phyloP scores from a whole-genome alignment of 192 early-diverging fungal genomes.

The Phlyctochytrium planicorne region DNA sequence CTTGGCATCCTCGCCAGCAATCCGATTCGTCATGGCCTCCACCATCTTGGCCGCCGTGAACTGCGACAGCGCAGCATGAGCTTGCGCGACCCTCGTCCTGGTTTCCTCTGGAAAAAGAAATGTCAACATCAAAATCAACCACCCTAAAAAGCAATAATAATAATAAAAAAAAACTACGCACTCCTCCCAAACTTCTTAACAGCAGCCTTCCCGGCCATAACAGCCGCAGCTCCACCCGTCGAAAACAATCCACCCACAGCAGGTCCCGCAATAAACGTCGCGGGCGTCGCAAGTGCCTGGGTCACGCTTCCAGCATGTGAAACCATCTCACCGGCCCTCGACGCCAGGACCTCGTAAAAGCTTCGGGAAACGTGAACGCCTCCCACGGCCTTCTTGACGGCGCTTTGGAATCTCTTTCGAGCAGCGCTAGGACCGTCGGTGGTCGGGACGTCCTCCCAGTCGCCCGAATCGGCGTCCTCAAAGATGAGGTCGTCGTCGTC shows the following conservation, averaged over 20 bases:
- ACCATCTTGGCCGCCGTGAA: slow-evolving; percentile 23
- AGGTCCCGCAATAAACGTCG: slow-evolving; percentile 24
- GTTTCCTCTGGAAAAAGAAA: slow-evolving; percentile 29
- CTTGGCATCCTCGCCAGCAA: not conserved
- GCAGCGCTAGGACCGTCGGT: slow-evolving; percentile 3
- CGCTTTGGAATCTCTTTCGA: not conserved
- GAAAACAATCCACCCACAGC: slow-evolving; percentile 23
- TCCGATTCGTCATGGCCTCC: slow-evolving; percentile 7
- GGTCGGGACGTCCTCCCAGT: not conserved
- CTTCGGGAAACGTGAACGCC: slow-evolving; percentile 12
- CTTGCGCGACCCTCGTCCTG: slow-evolving; percentile 18
- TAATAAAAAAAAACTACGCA: slow-evolving; percentile 17
- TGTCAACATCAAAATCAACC: slow-evolving; percentile 10
- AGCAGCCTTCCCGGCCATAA: slow-evolving; percentile 21
- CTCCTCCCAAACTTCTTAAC: slow-evolving; percentile 35
- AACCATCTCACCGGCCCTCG: slow-evolving; percentile 32
- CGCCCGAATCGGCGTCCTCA: slow-evolving; percentile 16
- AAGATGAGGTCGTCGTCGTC: slow-evolving; percentile 22
- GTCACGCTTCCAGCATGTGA: slow-evolving; percentile 29
- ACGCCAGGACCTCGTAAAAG: slow-evolving; percentile 32
- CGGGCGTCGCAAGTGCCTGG: slow-evolving; percentile 27
- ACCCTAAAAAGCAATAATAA: slow-evolving; percentile 3
- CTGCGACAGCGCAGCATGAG: slow-evolving; percentile 1
- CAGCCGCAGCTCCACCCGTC: slow-evolving; percentile 29
- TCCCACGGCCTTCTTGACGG: not conserved